Evolutionary conservation across 371 early-diverging fungal species (phyloP), one percentile per base, ranked within the genome.

Genomic region (Actinomortierella wolfii): DNA sequence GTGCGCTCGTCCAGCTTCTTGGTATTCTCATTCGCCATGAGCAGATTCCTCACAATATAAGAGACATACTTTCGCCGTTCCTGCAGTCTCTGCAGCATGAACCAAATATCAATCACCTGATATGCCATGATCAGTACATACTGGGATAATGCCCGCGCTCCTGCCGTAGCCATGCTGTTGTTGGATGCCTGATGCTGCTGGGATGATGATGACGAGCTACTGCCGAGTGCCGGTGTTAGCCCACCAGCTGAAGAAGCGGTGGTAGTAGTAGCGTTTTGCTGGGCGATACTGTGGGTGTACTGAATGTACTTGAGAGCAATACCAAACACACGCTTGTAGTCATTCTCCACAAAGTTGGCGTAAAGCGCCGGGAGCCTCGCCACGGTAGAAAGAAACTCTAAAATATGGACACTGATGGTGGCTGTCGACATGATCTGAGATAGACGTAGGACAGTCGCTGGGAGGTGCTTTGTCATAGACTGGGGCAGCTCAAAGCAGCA

Each of bases 281-380:
- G 24, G 51, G 76, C 44, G 26, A 79, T 79, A 34, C 83, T 81
- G 56, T 86, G 88, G 6, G 85, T 83, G 59, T 86, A 80, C 51
- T 91, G 90, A 28, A 97, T 90, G 70, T 96, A 95, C 60, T 94
- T 92, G 28, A 96, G 75, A 0, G 96, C 93, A 58, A 97, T 94
- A 3, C 91, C 93, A 82, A 97, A 95, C n/a, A 98, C 87, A 25
- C 88, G 82, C 59, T 89, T 90, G 62, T 91, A 93, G 73, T 96
- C 95, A 26, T 78, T 81, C 20, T 91, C 91, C 0, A 87, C 90
- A 47, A 96, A 90, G 76, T 95, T 94, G 26, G 87, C 85, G 64
- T 91, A 91, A 1, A 98, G 64, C 26, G 81, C 77, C 4, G 93
- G 94, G n/a, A 93, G 71, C 15, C 92, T 83, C 8, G 94, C 94